Base-by-base conservation (phyloP, 176 grass and related monocot species). In the Bromus sterilis region DNA sequence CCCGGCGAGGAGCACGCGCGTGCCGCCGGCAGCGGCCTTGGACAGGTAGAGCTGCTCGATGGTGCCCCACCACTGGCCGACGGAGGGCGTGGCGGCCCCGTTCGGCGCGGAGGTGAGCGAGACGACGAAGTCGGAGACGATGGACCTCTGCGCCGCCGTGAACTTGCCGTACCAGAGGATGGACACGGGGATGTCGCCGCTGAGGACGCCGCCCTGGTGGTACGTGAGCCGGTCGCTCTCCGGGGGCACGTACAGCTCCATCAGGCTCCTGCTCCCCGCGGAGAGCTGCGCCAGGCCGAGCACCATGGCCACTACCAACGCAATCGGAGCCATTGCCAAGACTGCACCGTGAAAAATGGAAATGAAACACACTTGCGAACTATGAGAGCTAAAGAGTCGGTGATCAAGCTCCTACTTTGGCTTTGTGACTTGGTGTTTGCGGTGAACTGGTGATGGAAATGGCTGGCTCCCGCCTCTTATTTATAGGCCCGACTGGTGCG, bases 131-230 rank as follows among this genome's bases (percentile, higher is more conserved):
- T 94, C 89, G 70, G 86, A 51, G 82, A 91, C 34, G 79, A 94
- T 88, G 4, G 88, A 85, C 51, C 36, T 91, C 40, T 94, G 85
- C 4, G 80, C 16, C 4, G 82, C 13, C 55, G 82, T 67, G 85
- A 94, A 94, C 35, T 16, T 70, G 39, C 91, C 89, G 69, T 94
- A 94, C 89, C 91, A 91, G 7, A 91, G 53, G 86, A 88, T 44
- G 79, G 89, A 68, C 56, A 94, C 69, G 37, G 79, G 40, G 69
- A 94, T 83, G 91, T 89, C 72, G 14, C 86, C 89, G 30, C 49
- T 49, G 53, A 94, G 85, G n/a, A 94, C 75, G 44, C 16, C 55
- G 26, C 91, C 89, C 7, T 89, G 57, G 79, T 94, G 91, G 78
- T 89, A 86, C 33, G 32, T 80, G 36, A 91, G 86, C 82, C 78